Evolutionary conservation across 768 basidiomycete genomes (phyloP).

Genomic region (Lentinula sp.): DNA sequence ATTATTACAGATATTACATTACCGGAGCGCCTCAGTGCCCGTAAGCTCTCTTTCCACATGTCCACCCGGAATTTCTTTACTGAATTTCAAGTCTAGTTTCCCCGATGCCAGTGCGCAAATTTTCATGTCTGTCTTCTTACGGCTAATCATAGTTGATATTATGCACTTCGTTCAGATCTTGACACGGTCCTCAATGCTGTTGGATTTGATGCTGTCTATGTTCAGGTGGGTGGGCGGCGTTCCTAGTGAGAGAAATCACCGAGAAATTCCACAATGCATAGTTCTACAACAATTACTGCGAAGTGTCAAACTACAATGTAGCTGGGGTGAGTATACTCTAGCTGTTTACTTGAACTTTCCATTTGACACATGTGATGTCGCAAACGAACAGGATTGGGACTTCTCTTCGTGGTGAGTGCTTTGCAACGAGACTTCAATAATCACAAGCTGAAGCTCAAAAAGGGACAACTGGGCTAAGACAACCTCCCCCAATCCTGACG

Average conservation of each 20-base stretch:
- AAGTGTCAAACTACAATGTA: slow-evolving; percentile 34
- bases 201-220: slow-evolving; percentile 60
- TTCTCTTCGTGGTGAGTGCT: slow-evolving; percentile 37
- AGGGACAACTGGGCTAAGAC: slow-evolving; percentile 43
- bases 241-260: not conserved
- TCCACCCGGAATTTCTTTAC: slow-evolving; percentile 6
- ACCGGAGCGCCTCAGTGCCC: slow-evolving; percentile 40
- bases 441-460: not conserved
- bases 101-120: slow-evolving; percentile 39
- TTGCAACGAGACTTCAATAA: not conserved
- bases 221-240: slow-evolving; percentile 48
- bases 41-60: not conserved
- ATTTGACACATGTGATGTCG: not conserved
- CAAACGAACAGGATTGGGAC: slow-evolving; percentile 37
- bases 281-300: slow-evolving; percentile 56
- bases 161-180: not conserved
- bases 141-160: not conserved
- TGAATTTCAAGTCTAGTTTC: slow-evolving; percentile 41
- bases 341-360: not conserved
- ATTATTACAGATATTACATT: slow-evolving; percentile 40
- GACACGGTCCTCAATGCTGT: slow-evolving; percentile 38
- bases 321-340: slow-evolving; percentile 24
- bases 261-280: not conserved
- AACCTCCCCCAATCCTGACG: slow-evolving; percentile 42
- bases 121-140: not conserved